Conservation (phyloP, 148 eudicot species). For the Polygonum aviculare region DNA sequence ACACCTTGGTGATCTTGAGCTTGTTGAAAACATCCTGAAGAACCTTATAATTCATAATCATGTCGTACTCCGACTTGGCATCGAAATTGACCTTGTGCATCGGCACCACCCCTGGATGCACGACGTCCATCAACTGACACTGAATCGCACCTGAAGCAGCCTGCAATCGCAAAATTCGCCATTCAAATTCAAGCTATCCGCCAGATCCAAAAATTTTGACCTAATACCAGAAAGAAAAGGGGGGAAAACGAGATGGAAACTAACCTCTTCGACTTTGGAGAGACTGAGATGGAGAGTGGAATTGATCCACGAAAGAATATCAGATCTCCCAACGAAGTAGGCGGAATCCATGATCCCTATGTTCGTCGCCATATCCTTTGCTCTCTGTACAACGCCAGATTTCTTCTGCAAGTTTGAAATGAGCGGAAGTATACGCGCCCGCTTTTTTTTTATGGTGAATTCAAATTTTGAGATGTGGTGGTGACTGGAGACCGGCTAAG, state of each 20-base stretch:
- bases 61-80: conserved; percentile 83
- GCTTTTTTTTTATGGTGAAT: no score
- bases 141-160: conserved; percentile 93
- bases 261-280: conserved; percentile 91
- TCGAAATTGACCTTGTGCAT: conserved; percentile 95
- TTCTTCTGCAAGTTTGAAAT: no score
- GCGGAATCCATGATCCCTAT: conserved; percentile 91
- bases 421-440: no score
- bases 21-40: conserved; percentile 91
- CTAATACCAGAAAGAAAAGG: not conserved
- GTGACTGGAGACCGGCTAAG: no score
- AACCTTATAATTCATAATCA: conserved; percentile 89
- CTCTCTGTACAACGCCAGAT: not conserved
- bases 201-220: not conserved
- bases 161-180: conserved; percentile 21
- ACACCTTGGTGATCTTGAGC: conserved; percentile 78
- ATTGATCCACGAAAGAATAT: conserved; percentile 84
- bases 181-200: not conserved
- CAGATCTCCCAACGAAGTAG: conserved; percentile 84
- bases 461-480: no score
- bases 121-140: conserved; percentile 87
- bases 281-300: conserved; percentile 75
- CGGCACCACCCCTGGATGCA: conserved; percentile 79
- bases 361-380: conserved; percentile 52
- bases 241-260: no score